Conservation (phyloP, 225 moss, liverwort and hornwort species). For the Asterella californica region DNA sequence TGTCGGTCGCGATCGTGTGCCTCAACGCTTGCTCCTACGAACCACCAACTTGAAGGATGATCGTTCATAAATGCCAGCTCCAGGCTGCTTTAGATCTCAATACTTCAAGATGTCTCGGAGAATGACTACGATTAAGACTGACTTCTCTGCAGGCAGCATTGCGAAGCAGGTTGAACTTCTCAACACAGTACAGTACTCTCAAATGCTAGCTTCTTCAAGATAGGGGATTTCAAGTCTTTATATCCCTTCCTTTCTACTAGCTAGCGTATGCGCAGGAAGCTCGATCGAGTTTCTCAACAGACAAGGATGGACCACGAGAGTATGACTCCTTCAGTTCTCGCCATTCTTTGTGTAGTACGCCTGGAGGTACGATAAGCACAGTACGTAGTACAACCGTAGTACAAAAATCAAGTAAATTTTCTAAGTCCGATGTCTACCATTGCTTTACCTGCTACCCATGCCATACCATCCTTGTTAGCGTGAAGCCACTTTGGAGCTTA, state of each 20-base stretch:
- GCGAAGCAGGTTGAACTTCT: too few species aligned
- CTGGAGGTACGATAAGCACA: not conserved
- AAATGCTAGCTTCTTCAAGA: too few species aligned
- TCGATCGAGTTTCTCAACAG: too few species aligned
- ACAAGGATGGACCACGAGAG: too few species aligned
- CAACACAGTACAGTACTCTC: too few species aligned
- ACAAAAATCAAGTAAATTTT: not conserved
- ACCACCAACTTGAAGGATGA: not conserved
- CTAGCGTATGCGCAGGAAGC: too few species aligned
- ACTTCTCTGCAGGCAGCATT: too few species aligned
- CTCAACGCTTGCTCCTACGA: not conserved
- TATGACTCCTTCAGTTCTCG: not conserved
- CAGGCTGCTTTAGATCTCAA: too few species aligned
- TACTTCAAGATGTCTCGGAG: too few species aligned
- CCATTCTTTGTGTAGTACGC: not conserved
- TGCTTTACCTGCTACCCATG: not conserved
- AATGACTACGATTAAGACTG: too few species aligned
- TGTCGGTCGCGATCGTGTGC: not conserved
- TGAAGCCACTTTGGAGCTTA: not conserved
- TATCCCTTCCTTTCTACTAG: too few species aligned
- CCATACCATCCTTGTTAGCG: not conserved
- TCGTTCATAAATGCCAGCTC: not conserved
- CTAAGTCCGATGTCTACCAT: not conserved
- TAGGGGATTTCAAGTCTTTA: too few species aligned
- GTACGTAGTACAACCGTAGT: constrained; percentile 5